These are phyloP conservation scores for Podospora pseudoanserina DNA, from an alignment of 495 filamentous ascomycete species.

Conservation along the genomic window DNA sequence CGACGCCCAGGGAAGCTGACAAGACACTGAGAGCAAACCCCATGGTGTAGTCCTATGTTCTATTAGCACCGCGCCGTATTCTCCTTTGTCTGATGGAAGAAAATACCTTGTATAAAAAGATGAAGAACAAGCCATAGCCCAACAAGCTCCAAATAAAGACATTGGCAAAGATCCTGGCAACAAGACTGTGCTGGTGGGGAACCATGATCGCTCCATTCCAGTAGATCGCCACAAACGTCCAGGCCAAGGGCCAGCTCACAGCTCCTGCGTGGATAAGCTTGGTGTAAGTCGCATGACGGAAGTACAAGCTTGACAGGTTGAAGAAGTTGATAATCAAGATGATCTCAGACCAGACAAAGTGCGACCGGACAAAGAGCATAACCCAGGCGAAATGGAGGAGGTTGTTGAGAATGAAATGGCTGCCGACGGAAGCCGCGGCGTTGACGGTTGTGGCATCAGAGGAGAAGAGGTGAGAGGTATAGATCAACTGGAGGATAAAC, in stretches of 20 bases:
- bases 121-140: conserved; percentile 66
- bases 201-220: conserved; percentile 84
- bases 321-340: conserved; percentile 75
- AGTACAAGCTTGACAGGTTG: conserved; percentile 72
- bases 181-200: conserved; percentile 48
- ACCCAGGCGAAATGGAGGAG: conserved; percentile 73
- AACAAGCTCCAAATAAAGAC: conserved; percentile 81
- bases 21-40: conserved; percentile 74
- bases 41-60: conserved; percentile 66
- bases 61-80: conserved; percentile 2
- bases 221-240: conserved; percentile 77
- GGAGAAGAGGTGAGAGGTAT: conserved; percentile 72
- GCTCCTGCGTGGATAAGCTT: conserved; percentile 69
- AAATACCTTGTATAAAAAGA: conserved; percentile 58
- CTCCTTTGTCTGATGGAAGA: neutral
- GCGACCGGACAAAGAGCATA: conserved; percentile 71
- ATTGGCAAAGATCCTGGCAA: conserved; percentile 75
- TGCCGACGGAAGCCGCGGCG: conserved; percentile 70
- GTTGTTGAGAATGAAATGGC: conserved; percentile 83
- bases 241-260: conserved; percentile 74
- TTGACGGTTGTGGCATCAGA: conserved; percentile 55
- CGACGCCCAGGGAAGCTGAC: conserved; percentile 68
- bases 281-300: conserved; percentile 65
- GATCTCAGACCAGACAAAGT: conserved; percentile 70
- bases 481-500: conserved; percentile 69